Base-by-base conservation (phyloP, 805 yeast species). In the Jamesozyma rosinii region DNA sequence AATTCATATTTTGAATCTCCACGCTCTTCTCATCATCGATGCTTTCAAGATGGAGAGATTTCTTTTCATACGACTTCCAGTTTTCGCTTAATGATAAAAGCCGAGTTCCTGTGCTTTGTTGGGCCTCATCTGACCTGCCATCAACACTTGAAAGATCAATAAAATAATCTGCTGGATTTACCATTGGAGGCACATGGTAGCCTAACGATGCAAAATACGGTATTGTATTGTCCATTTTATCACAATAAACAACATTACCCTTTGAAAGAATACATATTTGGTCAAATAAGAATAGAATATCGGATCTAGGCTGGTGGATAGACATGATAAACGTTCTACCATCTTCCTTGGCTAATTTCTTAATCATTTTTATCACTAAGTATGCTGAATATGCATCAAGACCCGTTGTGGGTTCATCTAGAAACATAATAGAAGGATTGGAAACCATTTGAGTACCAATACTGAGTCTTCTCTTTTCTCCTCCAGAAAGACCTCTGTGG, bases 361-460 rank as follows among this genome's bases (percentile, higher is more conserved):
- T 74, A 43, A 87, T 69, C 0, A 85, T 76, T 37, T 71, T 66
- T 14, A 86, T 73, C 30, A 86, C 66, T 44, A 78, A 64, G 49
- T 70, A 74, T 0, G 95, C 89, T 11, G 88, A 79, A 47, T 77
- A 78, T 4, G 94, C 79, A 60, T 86, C 95, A 29, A 86, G 64
- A 0, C 95, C 95, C 0, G 95, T 85, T 1, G 95, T 86, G 5
- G 95, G 95, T 53, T 86, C 95, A 59, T 86, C 95, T 35, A 86
- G 62, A 53, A 85, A 85, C 46, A 87, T 61, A 1, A 86, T 66
- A 0, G 88, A 76, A 0, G 95, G 95, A 49, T 79, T 82, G 5
- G 83, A 75, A 38, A 86, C 67, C 55, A 86, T 65, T 58, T 86
- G 95, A 15, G 85, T 75, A 0, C 86, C 95, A 31, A 86, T 74